Evolutionary conservation across 1,284 basidiomycete genomes (phyloP).

Genomic region (Cystobasidiaceae sp.): DNA sequence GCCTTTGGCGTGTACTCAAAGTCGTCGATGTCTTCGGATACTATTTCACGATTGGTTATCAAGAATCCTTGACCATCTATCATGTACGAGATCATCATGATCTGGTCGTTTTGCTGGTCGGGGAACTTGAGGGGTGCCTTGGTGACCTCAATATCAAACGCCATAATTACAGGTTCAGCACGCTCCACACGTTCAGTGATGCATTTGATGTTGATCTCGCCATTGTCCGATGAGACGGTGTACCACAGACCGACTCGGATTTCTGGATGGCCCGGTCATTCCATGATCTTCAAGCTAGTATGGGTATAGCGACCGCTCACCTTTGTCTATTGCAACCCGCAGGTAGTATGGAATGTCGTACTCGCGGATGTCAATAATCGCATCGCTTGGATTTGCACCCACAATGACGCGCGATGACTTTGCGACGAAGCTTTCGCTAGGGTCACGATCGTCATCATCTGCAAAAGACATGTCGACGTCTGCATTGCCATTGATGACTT

Average conservation of each 20-base stretch:
- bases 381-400: conserved; percentile 67
- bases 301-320: conserved; percentile 42
- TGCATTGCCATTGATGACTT: conserved; percentile 53
- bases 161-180: conserved; percentile 98
- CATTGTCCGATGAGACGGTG: conserved; percentile 68
- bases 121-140: conserved; percentile 99
- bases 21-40: conserved; percentile 94
- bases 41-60: conserved; percentile 96
- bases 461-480: conserved; percentile 86
- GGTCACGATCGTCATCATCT: conserved; percentile 70
- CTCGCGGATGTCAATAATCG: conserved; percentile 89
- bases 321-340: conserved; percentile 97
- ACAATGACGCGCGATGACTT: conserved; percentile 48
- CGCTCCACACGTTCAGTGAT: conserved; percentile 87
- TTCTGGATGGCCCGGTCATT: no score
- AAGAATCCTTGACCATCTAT: conserved; percentile 85
- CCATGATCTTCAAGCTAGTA: no score
- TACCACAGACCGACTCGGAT: conserved; percentile 98
- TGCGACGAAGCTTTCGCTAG: conserved; percentile 53
- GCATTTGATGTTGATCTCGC: conserved; percentile 67
- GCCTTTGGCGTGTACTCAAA: conserved; percentile 99
- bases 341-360: conserved; percentile 97
- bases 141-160: conserved; percentile 97
- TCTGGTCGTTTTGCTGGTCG: conserved; percentile 89
- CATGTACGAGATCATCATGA: conserved; percentile 99